Conservation (phyloP, 2,329 filamentous ascomycete species). For the Alternaria postmessia region DNA sequence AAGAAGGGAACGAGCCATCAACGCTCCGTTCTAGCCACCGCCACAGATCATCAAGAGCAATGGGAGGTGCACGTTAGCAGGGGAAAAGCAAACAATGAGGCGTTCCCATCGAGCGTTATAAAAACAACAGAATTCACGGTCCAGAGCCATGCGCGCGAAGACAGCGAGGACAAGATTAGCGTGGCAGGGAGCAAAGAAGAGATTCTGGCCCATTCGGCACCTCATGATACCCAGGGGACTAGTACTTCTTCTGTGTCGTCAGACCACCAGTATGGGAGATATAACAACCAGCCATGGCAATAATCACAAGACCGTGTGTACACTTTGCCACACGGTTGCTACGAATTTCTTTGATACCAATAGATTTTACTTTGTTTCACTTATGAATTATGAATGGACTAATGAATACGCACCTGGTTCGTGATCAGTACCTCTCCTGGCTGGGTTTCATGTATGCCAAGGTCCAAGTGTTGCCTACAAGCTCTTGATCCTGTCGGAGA, state of each 20-base stretch:
- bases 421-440: not conserved
- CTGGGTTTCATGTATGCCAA: not conserved
- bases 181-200: slow-evolving; percentile 27
- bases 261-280: slow-evolving; percentile 20
- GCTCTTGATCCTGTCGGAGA: not conserved
- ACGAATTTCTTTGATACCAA: slow-evolving; percentile 5
- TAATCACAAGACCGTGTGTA: not conserved
- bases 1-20: slow-evolving; percentile 16
- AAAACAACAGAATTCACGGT: slow-evolving; percentile 33
- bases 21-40: slow-evolving; percentile 17
- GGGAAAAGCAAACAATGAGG: slow-evolving; percentile 14
- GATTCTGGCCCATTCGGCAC: slow-evolving; percentile 16
- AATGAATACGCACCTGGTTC: not conserved
- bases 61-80: slow-evolving; percentile 27
- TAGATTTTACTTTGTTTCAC: not conserved
- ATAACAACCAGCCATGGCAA: slow-evolving; percentile 15
- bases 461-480: not conserved
- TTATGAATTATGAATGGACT: not conserved
- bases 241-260: slow-evolving; percentile 26
- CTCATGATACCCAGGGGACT: slow-evolving; percentile 9
- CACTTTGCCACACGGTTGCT: not conserved
- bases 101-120: slow-evolving; percentile 21
- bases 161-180: slow-evolving; percentile 15
- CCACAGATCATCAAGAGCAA: slow-evolving; percentile 12
- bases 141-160: slow-evolving; percentile 26